These are phyloP conservation scores for Hysterium pulicare DNA, from an alignment of 2,329 filamentous ascomycete genomes.

Conservation along the genomic window DNA sequence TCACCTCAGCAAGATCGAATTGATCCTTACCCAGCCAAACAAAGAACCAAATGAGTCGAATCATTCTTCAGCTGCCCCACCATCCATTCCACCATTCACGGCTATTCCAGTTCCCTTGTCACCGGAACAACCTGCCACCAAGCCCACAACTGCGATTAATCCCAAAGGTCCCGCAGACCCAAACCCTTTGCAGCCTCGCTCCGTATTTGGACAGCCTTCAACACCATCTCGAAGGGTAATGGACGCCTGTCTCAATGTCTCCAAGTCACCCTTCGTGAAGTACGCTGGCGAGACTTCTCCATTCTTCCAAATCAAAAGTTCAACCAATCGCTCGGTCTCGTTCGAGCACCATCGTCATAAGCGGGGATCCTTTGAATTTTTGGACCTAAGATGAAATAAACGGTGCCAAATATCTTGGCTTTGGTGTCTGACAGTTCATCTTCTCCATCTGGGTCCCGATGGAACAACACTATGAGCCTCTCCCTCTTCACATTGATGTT, in stretches of 20 bases:
- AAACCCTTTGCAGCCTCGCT: too few relatives aligned
- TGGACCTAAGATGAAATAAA: too few relatives aligned
- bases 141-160: too few relatives aligned
- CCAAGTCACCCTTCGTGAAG: conserved; percentile 6
- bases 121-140: neutral
- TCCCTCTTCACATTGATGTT: too few relatives aligned
- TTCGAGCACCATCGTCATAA: too few relatives aligned
- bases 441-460: too few relatives aligned
- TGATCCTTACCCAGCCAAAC: neutral
- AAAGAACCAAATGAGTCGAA: neutral
- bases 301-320: conserved; percentile 1
- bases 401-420: too few relatives aligned
- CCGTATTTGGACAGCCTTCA: conserved; percentile 7
- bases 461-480: too few relatives aligned
- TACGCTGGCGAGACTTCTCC: conserved; percentile 7
- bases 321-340: neutral
- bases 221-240: conserved; percentile 2
- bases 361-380: too few relatives aligned
- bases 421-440: too few relatives aligned
- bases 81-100: neutral
- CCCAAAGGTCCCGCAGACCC: too few relatives aligned
- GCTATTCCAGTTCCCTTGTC: neutral
- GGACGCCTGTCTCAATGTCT: conserved; percentile 3
- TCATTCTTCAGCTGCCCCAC: neutral
- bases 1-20: neutral